Evolutionary conservation across 2,329 filamentous ascomycete species (phyloP), one percentile per base, ranked within the genome.

Genomic region (Fusarium papillatum): DNA sequence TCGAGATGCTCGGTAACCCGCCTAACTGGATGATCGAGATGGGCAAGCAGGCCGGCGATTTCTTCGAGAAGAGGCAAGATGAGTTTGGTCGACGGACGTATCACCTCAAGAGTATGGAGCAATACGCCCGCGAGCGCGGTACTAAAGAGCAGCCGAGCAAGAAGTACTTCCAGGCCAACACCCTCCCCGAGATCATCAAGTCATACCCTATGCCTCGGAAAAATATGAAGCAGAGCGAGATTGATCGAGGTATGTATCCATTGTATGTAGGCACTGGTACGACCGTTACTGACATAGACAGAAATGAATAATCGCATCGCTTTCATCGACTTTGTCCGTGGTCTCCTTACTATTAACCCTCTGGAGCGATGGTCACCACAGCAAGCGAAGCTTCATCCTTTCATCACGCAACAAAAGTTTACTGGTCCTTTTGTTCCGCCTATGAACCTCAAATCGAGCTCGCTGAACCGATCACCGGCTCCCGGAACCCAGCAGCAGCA

Each of bases 1-100:
- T 97, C 26, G 97, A 99, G 85, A 99, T 99, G 97, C 90, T 99
- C 11, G 97, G 97, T 14, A 93, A 98, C 77, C 96, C 97, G 2
- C 96, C 95, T 43, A 97, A 95, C 76, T 99, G 97, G 97, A 99
- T 99, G 97, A 90, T 99, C 68, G 97, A 99, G 83, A 97, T 98
- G 90, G 97, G 97, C 79, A 99, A 99, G 85, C 97, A 99, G 84
- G 95, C 96, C 1, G 95, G 95, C 55, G 96, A 98, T 80, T 99
- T 99, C 83, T 99, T 98, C 80, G 96, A 99, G 84, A 98, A 98
- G 86, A 87, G 91, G 43, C 90, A 92, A 75, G 97, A 99, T 81
- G 97, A 99, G 81, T 99, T 95, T 81, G 96, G 96, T 46, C 92
- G 97, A 76, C 93, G 95, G 79, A 96, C 93, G 9, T 98, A 98